Percentiles rank a stretch among this genome's conserved stretches.
Conservation (phyloP, 257 asterid species). For the Fraxinus americana region DNA sequence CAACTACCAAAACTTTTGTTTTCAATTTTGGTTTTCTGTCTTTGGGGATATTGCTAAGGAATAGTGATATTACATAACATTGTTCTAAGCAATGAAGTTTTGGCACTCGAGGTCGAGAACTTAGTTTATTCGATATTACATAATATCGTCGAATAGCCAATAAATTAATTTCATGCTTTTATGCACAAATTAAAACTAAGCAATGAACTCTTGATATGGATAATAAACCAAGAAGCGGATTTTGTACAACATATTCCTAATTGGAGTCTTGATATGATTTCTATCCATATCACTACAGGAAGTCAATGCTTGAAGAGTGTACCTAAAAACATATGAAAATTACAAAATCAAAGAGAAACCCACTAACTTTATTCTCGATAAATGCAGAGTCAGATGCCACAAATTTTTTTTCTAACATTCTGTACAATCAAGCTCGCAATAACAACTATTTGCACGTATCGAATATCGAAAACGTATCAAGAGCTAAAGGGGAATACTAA, state of each 20-base stretch:
- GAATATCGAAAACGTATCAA: not conserved
- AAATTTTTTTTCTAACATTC: too few species aligned
- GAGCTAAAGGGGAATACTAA: slow-evolving; percentile 17
- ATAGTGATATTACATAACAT: too few species aligned
- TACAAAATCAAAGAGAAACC: not conserved
- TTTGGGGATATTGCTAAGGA: not conserved
- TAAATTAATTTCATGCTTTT: not conserved
- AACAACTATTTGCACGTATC: too few species aligned
- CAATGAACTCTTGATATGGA: not conserved
- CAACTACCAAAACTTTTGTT: not conserved
- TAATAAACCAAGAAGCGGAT: not conserved
- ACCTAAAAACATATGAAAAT: not conserved
- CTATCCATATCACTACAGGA: not conserved
- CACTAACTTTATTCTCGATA: not conserved
- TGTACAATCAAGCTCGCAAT: not conserved
- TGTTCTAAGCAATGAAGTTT: too few species aligned
- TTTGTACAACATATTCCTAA: not conserved
- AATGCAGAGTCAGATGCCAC: not conserved
- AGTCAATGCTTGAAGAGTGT: not conserved
- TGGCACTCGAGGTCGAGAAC: too few species aligned
- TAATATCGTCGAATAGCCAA: too few species aligned
- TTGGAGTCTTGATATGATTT: not conserved
- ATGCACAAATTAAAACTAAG: not conserved
- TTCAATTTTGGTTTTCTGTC: not conserved
- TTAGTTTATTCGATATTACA: too few species aligned